A percentile compares a stretch with the other conserved stretches of the same genome.
Conservation (phyloP, 805 yeast genomes). For the Wickerhamomyces xylosicus region DNA sequence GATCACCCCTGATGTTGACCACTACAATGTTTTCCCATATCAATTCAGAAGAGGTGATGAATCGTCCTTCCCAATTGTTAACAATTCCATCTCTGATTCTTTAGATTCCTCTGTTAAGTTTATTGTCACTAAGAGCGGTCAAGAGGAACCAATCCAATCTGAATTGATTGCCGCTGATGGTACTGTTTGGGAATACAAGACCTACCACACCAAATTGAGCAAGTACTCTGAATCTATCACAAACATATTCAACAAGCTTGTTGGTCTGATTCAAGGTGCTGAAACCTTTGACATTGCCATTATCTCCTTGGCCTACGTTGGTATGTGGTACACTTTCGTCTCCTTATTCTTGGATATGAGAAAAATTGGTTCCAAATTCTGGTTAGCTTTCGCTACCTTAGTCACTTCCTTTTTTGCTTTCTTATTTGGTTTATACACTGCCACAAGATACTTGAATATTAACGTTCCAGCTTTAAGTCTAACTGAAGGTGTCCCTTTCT, state of each 20-base stretch:
- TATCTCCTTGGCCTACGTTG: slow-evolving; percentile 70
- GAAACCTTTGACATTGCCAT: slow-evolving; percentile 79
- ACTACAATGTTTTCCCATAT: slow-evolving; percentile 42
- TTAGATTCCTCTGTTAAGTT: slow-evolving; percentile 33
- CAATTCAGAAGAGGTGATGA: slow-evolving; percentile 39
- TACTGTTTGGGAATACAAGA: slow-evolving; percentile 50
- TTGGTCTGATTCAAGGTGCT: slow-evolving; percentile 50
- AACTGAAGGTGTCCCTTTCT: slow-evolving; percentile 87
- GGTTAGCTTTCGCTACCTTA: slow-evolving; percentile 77
- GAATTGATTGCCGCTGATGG: slow-evolving; percentile 26
- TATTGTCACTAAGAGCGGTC: slow-evolving; percentile 16
- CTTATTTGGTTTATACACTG: slow-evolving; percentile 60
- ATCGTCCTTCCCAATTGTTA: slow-evolving; percentile 30
- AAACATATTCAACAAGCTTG: slow-evolving; percentile 28
- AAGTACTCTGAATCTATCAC: slow-evolving; percentile 44
- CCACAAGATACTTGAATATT: slow-evolving; percentile 43
- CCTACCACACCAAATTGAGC: slow-evolving; percentile 40
- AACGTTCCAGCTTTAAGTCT: slow-evolving; percentile 64
- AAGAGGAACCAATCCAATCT: slow-evolving; percentile 5
- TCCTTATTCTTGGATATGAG: slow-evolving; percentile 70
- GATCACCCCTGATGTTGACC: slow-evolving; percentile 29
- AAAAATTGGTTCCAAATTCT: slow-evolving; percentile 70
- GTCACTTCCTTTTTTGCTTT: slow-evolving; percentile 77
- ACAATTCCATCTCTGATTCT: slow-evolving; percentile 28
- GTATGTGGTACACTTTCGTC: slow-evolving; percentile 78